A percentile compares a stretch with the other conserved stretches of the same genome.
These are phyloP conservation scores for Poronia punctata DNA, from an alignment of 495 filamentous ascomycete species.

Conservation along the genomic window DNA sequence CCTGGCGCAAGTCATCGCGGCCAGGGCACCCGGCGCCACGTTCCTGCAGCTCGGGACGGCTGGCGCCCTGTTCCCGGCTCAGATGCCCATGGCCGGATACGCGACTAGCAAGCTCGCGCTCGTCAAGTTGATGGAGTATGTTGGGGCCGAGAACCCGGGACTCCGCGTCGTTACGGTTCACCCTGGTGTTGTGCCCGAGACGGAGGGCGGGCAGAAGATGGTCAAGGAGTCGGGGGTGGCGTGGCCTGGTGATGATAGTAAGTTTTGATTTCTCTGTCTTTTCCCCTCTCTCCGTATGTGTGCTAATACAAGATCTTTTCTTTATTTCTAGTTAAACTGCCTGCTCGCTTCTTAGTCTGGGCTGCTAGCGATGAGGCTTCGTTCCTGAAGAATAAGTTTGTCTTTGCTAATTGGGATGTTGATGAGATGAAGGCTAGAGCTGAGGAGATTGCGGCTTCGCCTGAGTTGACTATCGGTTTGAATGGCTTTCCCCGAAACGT, in stretches of 20 bases:
- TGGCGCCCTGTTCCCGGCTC: conserved; percentile 19
- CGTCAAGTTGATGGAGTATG: conserved; percentile 32
- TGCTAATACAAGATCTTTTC: not conserved
- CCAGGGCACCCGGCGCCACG: conserved; percentile 12
- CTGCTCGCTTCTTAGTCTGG: conserved; percentile 37
- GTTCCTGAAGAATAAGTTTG: conserved; percentile 37
- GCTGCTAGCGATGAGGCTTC: conserved; percentile 27
- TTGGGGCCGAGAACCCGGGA: conserved; percentile 36
- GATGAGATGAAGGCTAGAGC: conserved; percentile 31
- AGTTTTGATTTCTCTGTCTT: conserved; percentile 1
- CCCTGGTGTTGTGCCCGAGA: conserved; percentile 31
- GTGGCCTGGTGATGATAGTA: conserved; percentile 17
- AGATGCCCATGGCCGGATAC: conserved; percentile 25
- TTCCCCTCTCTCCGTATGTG: not conserved
- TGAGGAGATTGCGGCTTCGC: conserved; percentile 14
- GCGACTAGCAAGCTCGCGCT: conserved; percentile 31
- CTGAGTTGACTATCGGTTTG: conserved; percentile 14
- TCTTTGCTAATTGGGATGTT: conserved; percentile 42
- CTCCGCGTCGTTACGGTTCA: conserved; percentile 34
- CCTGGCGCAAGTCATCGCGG: conserved; percentile 17
- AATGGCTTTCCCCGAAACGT: conserved; percentile 14
- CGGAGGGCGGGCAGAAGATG: conserved; percentile 23
- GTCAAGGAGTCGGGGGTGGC: conserved; percentile 12
- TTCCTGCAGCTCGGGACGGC: conserved; percentile 29
- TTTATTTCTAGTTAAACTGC: conserved; percentile 20